These are phyloP conservation scores for Suillus decipiens DNA, from an alignment of 768 basidiomycete genomes.

Conservation along the genomic window DNA sequence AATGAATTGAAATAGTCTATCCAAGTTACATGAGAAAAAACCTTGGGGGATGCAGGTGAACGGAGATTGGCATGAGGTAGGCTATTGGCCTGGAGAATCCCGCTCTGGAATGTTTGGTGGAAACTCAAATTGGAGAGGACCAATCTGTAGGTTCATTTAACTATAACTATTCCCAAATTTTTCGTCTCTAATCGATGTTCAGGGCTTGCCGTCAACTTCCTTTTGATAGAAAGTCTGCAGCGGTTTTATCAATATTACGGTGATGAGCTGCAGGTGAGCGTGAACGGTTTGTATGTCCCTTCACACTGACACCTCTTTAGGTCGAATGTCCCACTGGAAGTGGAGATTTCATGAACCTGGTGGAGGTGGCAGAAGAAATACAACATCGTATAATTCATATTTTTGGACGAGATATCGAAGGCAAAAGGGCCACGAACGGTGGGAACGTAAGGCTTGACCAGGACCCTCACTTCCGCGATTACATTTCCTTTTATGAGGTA, in stretches of 20 bases:
- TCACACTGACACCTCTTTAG: conserved; percentile 25
- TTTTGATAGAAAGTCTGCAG: conserved; percentile 94
- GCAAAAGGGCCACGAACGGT: conserved; percentile 89
- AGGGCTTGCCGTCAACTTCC: conserved; percentile 96
- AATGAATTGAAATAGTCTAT: conserved; percentile 55
- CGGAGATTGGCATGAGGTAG: conserved; percentile 87
- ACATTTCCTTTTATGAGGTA: conserved; percentile 95
- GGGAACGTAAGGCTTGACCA: conserved; percentile 83
- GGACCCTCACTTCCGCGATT: conserved; percentile 96
- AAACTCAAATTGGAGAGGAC: conserved; percentile 98
- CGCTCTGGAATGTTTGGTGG: conserved; percentile 97
- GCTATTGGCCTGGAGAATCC: conserved; percentile 98
- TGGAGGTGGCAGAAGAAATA: conserved; percentile 93
- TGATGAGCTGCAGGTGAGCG: conserved; percentile 68
- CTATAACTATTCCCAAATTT: neutral
- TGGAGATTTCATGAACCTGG: conserved; percentile 97
- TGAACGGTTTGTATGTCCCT: neutral
- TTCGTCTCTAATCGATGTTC: conserved; percentile 16
- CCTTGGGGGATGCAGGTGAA: conserved; percentile 97
- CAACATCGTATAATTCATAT: conserved; percentile 99
- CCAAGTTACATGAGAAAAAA: conserved; percentile 84
- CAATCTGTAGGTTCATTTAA: conserved; percentile 59
- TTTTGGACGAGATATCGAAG: conserved; percentile 89
- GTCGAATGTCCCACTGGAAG: conserved; percentile 96
- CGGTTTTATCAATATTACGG: conserved; percentile 99